Conservation (phyloP, 768 basidiomycete genomes). For the Lentinus brumalis region DNA sequence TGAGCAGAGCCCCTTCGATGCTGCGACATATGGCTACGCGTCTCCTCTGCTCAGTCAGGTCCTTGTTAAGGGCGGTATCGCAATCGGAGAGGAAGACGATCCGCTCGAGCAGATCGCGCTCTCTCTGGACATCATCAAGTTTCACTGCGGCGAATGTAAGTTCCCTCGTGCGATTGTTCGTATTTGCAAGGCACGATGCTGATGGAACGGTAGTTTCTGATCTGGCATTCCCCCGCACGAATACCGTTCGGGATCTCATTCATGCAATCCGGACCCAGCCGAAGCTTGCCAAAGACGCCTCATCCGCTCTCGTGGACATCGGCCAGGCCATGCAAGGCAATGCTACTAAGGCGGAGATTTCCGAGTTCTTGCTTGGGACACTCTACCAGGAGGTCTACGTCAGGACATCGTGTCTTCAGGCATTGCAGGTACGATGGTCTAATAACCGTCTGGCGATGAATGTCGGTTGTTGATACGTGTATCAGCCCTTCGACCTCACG, state of each 20-base stretch:
- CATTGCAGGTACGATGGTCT: conserved; percentile 65
- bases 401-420: conserved; percentile 86
- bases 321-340: conserved; percentile 75
- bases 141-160: conserved; percentile 76
- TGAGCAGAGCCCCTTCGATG: conserved; percentile 81
- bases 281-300: conserved; percentile 79
- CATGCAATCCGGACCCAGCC: conserved; percentile 77
- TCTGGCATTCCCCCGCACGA: conserved; percentile 69
- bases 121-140: conserved; percentile 65
- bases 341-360: conserved; percentile 63
- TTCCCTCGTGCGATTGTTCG: conserved; percentile 3
- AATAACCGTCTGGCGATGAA: background rate
- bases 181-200: background rate
- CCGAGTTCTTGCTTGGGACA: conserved; percentile 69
- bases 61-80: conserved; percentile 67
- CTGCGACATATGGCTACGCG: conserved; percentile 81
- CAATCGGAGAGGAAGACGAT: conserved; percentile 67
- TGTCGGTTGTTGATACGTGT: background rate
- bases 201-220: conserved; percentile 56
- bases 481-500: conserved; percentile 89
- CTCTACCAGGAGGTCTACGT: conserved; percentile 87
- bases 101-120: conserved; percentile 82
- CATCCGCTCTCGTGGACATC: conserved; percentile 76
- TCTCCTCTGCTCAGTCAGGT: conserved; percentile 76
- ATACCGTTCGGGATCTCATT: conserved; percentile 69